Percentiles rank a stretch among this genome's conserved stretches.
phyloP scores from a whole-genome alignment of 495 filamentous ascomycete species.

The Aspergillus sclerotioniger region DNA sequence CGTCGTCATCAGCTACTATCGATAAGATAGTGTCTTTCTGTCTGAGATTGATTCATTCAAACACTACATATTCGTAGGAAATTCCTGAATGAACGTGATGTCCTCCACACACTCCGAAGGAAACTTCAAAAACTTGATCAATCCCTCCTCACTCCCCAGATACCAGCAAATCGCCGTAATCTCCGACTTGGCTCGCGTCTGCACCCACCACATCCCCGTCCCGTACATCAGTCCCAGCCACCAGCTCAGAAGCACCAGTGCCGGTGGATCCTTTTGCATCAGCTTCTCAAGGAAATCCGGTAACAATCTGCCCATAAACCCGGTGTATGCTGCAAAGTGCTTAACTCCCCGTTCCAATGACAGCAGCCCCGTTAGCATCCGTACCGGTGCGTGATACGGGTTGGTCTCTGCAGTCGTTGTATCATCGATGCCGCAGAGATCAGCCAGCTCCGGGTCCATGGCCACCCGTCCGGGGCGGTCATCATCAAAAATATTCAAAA shows the following conservation, averaged over 20 bases:
- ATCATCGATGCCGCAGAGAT: conserved; percentile 40
- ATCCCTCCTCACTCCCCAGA: conserved; percentile 23
- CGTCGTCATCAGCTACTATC: neutral
- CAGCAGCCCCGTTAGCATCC: conserved; percentile 36
- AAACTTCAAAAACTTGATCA: neutral
- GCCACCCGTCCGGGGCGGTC: conserved; percentile 32
- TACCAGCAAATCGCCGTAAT: conserved; percentile 47
- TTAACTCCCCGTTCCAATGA: conserved; percentile 17
- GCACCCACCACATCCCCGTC: conserved; percentile 41
- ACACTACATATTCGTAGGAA: neutral
- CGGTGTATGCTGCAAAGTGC: conserved; percentile 26
- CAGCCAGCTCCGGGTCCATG: conserved; percentile 36
- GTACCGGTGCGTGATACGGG: conserved; percentile 38
- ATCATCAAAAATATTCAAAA: conserved; percentile 27
- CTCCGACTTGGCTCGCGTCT: conserved; percentile 38
- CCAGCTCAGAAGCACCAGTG: conserved; percentile 43
- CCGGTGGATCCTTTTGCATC: conserved; percentile 37
- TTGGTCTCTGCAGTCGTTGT: conserved; percentile 35
- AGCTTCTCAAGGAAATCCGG: conserved; percentile 34
- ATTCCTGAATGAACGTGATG: neutral
- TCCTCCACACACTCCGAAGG: neutral
- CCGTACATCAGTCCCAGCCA: conserved; percentile 43
- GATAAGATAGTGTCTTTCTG: neutral
- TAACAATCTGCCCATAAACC: conserved; percentile 36
- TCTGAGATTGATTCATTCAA: neutral